These are phyloP conservation scores for Rosa hybrid DNA, from an alignment of 331 rosid genomes.

Conservation along the genomic window DNA sequence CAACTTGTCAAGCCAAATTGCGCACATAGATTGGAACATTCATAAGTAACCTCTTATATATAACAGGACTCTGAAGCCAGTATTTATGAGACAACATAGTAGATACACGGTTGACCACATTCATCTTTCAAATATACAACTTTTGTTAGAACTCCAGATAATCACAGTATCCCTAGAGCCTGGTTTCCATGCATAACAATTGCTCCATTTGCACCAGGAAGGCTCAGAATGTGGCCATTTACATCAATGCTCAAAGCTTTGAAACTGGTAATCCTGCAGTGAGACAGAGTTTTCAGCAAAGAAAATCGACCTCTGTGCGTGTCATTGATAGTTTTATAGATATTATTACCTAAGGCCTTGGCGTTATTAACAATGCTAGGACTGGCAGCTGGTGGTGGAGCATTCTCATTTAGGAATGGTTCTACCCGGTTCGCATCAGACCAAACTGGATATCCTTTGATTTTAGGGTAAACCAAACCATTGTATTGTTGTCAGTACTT, in stretches of 20 bases:
- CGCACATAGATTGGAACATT: background rate
- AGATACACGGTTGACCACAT: slow-evolving; percentile 3
- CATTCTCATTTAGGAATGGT: slow-evolving; percentile 75
- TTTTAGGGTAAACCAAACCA: slow-evolving; percentile 53
- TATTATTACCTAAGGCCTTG: slow-evolving; percentile 60
- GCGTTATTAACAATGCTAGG: slow-evolving; percentile 99
- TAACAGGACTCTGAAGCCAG: background rate
- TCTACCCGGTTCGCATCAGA: slow-evolving; percentile 73
- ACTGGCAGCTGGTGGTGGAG: slow-evolving; percentile 80
- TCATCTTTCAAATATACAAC: slow-evolving; percentile 18
- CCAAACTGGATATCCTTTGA: slow-evolving; percentile 93
- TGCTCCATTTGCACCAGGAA: slow-evolving; percentile 28
- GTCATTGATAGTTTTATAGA: background rate
- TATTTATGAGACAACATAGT: background rate
- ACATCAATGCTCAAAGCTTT: slow-evolving; percentile 53
- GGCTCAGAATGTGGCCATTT: slow-evolving; percentile 19
- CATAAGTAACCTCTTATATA: background rate
- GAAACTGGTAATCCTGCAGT: slow-evolving; percentile 73
- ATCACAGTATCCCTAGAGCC: background rate
- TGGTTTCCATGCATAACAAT: background rate
- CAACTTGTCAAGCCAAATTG: background rate
- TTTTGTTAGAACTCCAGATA: slow-evolving; percentile 15
- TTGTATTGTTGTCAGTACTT: too few relatives aligned
- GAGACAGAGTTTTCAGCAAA: background rate
- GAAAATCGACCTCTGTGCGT: slow-evolving; percentile 2